Base-by-base conservation (phyloP, 495 filamentous ascomycete species). In the Penicillium alfredii region DNA sequence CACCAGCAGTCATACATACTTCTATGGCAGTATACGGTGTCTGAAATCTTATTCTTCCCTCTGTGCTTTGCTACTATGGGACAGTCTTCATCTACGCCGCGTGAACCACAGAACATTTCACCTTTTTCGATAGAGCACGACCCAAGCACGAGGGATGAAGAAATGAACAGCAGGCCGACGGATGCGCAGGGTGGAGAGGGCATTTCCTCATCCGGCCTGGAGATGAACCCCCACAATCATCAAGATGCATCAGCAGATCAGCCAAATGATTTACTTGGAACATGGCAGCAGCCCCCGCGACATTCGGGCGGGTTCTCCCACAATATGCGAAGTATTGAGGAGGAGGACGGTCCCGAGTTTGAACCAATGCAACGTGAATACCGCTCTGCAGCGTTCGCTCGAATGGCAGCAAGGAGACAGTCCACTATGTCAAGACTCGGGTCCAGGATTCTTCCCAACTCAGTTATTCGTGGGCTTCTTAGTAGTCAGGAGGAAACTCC, bases 351-450 rank as follows among this genome's bases (percentile, higher is more conserved):
- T 8, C 26, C 47, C 15, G 53, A 61, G 13, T 30, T 50, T 33
- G 61, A 60, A 20, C 28, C 38, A 6, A 36, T 38, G 19, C 44
- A 56, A 8, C 57, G 55, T 2, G 63, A 61, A 17, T 50, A 56
- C 17, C 61, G 60, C 15, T 54, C 54, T 8, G 55, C 64, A 18
- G 60, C 59, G 4, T 48, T 66, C 15, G 55, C 64, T 30, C 61
- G 65, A 21, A 58, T 66, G 53, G 50, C 66, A 37, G 65, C 71
- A 9, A 62, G 69, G 42, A 63, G 68, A 33, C 69, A 66, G 37
- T 72, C 72, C 8, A 67, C 66, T 9, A 68, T 76, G 58, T 72
- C 72, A 32, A 56, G 72, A 7, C 40, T 76, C 18, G 67, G 70
- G 13, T 72, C 71, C 7, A 61, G 68, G 38, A 58, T 76, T 15